Evolutionary conservation across 345 rosid genomes (phyloP), one percentile per base, ranked within the genome.

Genomic region (Heritiera fomes): DNA sequence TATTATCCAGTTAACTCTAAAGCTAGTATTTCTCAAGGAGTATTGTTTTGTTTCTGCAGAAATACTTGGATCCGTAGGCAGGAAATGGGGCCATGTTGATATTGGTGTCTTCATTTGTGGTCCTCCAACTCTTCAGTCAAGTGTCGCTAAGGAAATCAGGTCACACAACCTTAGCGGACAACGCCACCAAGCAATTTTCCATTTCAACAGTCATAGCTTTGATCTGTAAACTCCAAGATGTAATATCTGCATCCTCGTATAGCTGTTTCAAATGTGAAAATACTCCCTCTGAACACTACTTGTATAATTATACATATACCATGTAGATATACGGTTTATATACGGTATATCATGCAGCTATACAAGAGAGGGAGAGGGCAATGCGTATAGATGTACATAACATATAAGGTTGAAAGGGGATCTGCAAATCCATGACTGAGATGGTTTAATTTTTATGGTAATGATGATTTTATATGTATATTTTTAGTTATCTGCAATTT

Each of bases 61-160:
- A 63, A 89, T 93, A 53, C 86, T 93, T 77, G 89, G 81, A 78
- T 77, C 85, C 2, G 50, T 81, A 60, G 78, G 87, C 56, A 88
- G 83, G 75, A 83, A 83, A 7, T 90, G 92, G 95, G 98, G 93
- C 6, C 58, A 82, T 75, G 97, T 88, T 12, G 94, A 95, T 63
- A 87, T 90, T n/a, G 97, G 99, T 11, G 98, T 92, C 1, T 85
- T 93, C 3, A 91, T 93, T 11, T 95, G 98, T 30, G 98, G 98
- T 66, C 98, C 97, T 10, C 82, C 91, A 47, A 79, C 86, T 75
- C 97, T 95, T 34, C 91, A 90, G 82, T 15, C 91, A 7, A 89
- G 89, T 74, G 94, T 95, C 63, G 99, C 98, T 38, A 83, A 82
- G 85, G 95, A 91, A 79, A 90, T 92, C 85, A 87, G 97, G 85